Evolutionary conservation across 768 basidiomycete species (phyloP).

Genomic region (Hygrocybe punicea): DNA sequence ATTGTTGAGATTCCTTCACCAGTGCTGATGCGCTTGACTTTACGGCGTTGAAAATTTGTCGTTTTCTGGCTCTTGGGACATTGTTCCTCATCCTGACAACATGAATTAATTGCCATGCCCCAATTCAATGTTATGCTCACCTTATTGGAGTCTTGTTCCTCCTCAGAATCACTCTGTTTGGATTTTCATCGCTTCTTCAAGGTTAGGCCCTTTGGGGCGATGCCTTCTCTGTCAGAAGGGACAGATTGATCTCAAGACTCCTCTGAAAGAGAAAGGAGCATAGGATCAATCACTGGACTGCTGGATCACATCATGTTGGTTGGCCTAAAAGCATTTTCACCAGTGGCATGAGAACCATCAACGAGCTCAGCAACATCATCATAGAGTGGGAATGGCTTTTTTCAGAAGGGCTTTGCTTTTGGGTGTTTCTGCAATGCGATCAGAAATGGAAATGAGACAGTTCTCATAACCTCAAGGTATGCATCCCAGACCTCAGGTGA

Average conservation of each 20-base stretch:
- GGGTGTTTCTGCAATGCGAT: slow-evolving; percentile 2
- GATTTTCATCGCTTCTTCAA: not conserved
- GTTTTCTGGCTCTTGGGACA: not conserved
- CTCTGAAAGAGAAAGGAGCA: not conserved
- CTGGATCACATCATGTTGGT: not conserved
- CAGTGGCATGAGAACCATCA: not conserved
- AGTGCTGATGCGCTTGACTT: not conserved
- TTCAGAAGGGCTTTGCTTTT: not conserved
- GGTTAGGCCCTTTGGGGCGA: not conserved
- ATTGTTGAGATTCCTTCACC: not conserved
- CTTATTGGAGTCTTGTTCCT: too few relatives aligned
- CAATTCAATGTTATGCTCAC: too few relatives aligned
- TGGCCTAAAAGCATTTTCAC: not conserved
- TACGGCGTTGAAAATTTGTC: not conserved
- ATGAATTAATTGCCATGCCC: too few relatives aligned
- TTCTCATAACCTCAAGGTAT: not conserved
- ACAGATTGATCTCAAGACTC: not conserved
- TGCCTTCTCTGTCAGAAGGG: not conserved
- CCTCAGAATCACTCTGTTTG: too few relatives aligned
- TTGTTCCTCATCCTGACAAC: not conserved
- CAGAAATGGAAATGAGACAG: not conserved
- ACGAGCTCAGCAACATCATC: not conserved
- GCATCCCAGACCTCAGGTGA: not conserved
- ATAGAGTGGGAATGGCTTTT: slow-evolving; percentile 1
- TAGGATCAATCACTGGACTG: not conserved